Evolutionary conservation across 768 basidiomycete species (phyloP).

Genomic region (Russula virescens): DNA sequence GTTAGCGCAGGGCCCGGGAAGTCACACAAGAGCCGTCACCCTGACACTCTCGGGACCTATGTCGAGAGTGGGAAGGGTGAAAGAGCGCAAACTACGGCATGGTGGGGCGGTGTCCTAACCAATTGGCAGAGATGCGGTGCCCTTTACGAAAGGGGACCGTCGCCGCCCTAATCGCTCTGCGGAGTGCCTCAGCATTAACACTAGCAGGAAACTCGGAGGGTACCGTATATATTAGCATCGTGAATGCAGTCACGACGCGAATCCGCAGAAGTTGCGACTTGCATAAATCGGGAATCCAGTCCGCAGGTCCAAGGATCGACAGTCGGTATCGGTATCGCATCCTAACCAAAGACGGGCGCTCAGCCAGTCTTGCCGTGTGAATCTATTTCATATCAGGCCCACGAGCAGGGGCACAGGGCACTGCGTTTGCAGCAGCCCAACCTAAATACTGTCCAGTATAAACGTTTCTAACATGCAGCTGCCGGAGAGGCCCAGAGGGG

Average conservation of each 20-base stretch:
- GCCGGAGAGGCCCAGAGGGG: too few relatives aligned
- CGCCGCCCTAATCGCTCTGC: neutral
- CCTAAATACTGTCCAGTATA: neutral
- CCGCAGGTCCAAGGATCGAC: neutral
- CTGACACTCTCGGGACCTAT: neutral
- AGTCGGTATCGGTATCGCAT: neutral
- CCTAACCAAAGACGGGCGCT: neutral
- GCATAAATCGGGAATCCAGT: neutral
- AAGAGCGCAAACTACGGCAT: conserved; percentile 12
- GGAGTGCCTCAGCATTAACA: neutral
- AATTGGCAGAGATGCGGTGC: neutral
- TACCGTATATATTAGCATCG: neutral
- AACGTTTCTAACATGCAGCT: neutral
- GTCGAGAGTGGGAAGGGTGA: neutral
- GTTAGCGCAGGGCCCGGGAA: conserved; percentile 2
- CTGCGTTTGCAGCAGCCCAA: too few relatives aligned
- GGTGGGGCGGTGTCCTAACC: conserved; percentile 1
- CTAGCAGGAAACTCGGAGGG: too few relatives aligned
- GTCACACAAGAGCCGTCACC: conserved; percentile 5
- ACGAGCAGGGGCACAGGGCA: neutral
- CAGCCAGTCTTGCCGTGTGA: conserved; percentile 3
- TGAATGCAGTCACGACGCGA: neutral
- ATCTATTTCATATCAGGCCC: conserved; percentile 14
- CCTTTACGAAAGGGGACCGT: neutral
- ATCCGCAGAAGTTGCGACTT: neutral